These are phyloP conservation scores for Aspergillus clavatus DNA, from an alignment of 2,329 filamentous ascomycete species.

Conservation along the genomic window DNA sequence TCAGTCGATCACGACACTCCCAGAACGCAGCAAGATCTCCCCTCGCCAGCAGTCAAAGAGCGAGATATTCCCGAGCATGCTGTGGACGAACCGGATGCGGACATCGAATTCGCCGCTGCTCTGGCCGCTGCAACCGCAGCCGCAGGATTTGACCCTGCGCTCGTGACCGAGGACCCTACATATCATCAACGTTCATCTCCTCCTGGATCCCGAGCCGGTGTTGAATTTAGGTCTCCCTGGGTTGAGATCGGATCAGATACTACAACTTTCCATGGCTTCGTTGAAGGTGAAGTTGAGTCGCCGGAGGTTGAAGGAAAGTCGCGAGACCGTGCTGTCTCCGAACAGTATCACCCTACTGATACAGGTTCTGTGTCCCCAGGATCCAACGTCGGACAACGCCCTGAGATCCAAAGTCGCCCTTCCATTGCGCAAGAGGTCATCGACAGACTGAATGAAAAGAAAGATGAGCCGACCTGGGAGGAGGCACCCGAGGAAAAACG, in stretches of 20 bases:
- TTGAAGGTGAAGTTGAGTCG: slow-evolving; percentile 48
- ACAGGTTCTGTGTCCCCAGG: slow-evolving; percentile 12
- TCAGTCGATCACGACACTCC: slow-evolving; percentile 22
- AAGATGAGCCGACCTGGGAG: neutral
- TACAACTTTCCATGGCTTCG: slow-evolving; percentile 37
- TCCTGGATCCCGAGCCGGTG: slow-evolving; percentile 55
- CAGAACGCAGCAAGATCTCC: slow-evolving; percentile 2
- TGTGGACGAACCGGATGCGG: slow-evolving; percentile 44
- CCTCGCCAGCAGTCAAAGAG: slow-evolving; percentile 6
- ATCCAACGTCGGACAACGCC: neutral
- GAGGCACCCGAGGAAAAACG: neutral
- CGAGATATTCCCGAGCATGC: slow-evolving; percentile 6
- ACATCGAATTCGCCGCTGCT: slow-evolving; percentile 65
- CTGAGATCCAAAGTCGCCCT: slow-evolving; percentile 4
- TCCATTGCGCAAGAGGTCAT: slow-evolving; percentile 23
- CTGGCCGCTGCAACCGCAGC: slow-evolving; percentile 64
- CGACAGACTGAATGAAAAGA: slow-evolving; percentile 20
- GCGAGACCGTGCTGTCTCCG: slow-evolving; percentile 7
- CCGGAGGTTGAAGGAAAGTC: slow-evolving; percentile 35
- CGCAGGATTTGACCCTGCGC: slow-evolving; percentile 66
- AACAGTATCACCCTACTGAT: slow-evolving; percentile 18
- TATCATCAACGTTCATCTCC: slow-evolving; percentile 63
- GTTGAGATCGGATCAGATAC: slow-evolving; percentile 48
- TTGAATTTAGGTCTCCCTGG: slow-evolving; percentile 49
- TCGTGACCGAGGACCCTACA: slow-evolving; percentile 62